Conservation (phyloP, 2,329 filamentous ascomycete genomes). For the Trichoderma gracile region DNA sequence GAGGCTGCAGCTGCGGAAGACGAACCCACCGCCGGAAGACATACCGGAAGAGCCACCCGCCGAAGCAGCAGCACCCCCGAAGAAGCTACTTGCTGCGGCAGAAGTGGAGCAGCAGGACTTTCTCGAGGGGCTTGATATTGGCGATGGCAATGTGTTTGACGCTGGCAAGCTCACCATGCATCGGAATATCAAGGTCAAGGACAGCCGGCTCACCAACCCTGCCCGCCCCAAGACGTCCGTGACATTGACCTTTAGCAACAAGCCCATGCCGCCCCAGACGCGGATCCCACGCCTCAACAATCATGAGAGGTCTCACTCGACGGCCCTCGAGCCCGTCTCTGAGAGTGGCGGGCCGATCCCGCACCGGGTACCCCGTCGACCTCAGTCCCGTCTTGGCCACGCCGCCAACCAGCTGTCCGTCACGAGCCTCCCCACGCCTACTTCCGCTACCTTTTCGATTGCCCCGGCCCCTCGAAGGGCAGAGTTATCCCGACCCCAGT, state of each 20-base stretch:
- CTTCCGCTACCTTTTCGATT: conserved; percentile 53
- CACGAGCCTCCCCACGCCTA: conserved; percentile 62
- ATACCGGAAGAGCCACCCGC: conserved; percentile 42
- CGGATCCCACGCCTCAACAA: conserved; percentile 73
- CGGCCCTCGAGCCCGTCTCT: conserved; percentile 84
- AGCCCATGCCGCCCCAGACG: conserved; percentile 58
- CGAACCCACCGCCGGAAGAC: conserved; percentile 57
- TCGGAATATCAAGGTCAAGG: conserved; percentile 87
- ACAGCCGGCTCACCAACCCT: conserved; percentile 67
- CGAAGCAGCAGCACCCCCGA: conserved; percentile 33
- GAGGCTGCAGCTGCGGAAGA: conserved; percentile 71
- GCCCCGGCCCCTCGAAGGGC: conserved; percentile 63
- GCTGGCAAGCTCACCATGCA: conserved; percentile 80
- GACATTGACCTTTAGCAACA: conserved; percentile 89
- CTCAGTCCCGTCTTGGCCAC: conserved; percentile 67
- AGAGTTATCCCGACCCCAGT: conserved; percentile 56
- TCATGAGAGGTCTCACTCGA: conserved; percentile 69
- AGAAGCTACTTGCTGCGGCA: conserved; percentile 38
- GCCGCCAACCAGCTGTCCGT: conserved; percentile 65
- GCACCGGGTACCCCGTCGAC: conserved; percentile 55
- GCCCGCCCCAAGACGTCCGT: conserved; percentile 72
- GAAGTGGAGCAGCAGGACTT: conserved; percentile 71
- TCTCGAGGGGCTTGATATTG: conserved; percentile 82
- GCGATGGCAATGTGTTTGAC: conserved; percentile 78
- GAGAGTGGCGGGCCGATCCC: conserved; percentile 75